Evolutionary conservation across 164 flowering plant species (phyloP), one percentile per base, ranked within the genome.

Genomic region (Vitis cinerea): DNA sequence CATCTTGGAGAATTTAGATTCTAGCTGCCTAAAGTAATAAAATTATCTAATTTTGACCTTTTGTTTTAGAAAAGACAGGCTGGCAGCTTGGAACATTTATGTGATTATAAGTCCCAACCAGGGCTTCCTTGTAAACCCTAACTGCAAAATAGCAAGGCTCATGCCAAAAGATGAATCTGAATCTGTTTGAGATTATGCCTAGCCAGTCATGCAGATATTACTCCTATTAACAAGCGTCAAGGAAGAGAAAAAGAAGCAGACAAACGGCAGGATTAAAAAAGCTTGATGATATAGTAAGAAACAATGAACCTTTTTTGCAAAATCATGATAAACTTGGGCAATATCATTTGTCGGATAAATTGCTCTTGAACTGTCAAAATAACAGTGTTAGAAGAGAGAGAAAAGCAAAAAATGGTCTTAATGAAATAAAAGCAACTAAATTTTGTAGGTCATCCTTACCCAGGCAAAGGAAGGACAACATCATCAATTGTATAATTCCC

Each of bases 391-490:
- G 52, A 70, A 9, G 57, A 58, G 67, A 74, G 17, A 16, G n/a
- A 52, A 69, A 49, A 48, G 52, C 53, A 48, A 52, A 67, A 23
- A 8, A 44, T 37, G 23, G 12, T 13, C 2, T 12, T 30, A 37
- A 31, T 31, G 52, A 66, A 55, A 4, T 47, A 54, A 52, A 64
- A 29, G 44, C 17, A 55, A n/a, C 51, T 2, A 23, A 51, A 2
- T 53, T 9, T 23, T 19, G 13, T 27, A 44, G 59, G n/a, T 37
- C 47, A 30, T 58, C 23, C 85, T 81, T 73, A 91, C 98, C 99
- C 98, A 72, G 98, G 98, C 79, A 93, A 74, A 67, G 99, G 99
- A 77, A 95, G 99, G 73, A 93, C 75, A 62, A 95, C 80, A 79
- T 95, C 98, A 12, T 90, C 86, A 79, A 86, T 63, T 16, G 87